Conservation (phyloP, 2,329 filamentous ascomycete genomes). For the Pseudocercospora macadamiae region DNA sequence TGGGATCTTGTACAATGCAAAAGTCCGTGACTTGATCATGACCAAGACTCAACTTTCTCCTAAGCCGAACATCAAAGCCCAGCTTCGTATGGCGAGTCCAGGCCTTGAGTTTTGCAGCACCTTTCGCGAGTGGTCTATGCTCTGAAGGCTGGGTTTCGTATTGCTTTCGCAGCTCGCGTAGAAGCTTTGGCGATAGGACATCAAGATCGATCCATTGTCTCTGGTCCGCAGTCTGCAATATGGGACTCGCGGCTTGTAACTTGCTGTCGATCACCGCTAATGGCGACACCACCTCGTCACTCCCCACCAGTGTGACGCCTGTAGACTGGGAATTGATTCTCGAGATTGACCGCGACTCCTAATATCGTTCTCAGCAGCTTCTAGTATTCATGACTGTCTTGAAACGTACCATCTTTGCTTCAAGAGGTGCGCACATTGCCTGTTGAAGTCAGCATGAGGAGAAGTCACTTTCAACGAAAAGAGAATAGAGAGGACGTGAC, state of each 20-base stretch:
- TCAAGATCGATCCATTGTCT: conserved; percentile 25
- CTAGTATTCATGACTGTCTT: neutral
- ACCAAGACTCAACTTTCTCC: conserved; percentile 15
- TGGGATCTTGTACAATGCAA: conserved; percentile 6
- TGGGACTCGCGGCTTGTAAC: neutral
- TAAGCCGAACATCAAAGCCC: conserved; percentile 22
- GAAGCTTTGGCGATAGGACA: conserved; percentile 17
- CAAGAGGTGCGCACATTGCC: conserved; percentile 1
- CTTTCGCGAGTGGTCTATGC: conserved; percentile 13
- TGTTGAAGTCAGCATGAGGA: neutral
- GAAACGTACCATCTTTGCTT: neutral
- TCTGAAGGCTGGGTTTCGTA: conserved; percentile 15
- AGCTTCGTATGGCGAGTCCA: conserved; percentile 23
- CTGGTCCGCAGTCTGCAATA: conserved; percentile 11
- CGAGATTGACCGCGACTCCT: conserved; percentile 5
- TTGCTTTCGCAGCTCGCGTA: conserved; percentile 19
- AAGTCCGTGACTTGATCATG: conserved; percentile 24
- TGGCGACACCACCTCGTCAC: conserved; percentile 14
- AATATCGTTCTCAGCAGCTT: neutral
- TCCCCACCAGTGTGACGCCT: conserved; percentile 13
- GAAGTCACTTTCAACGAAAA: neutral
- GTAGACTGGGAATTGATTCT: conserved; percentile 20
- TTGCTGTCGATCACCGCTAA: neutral
- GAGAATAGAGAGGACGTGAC: neutral
- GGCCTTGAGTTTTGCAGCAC: conserved; percentile 24